Evolutionary conservation across 768 basidiomycete species (phyloP).

Genomic region (Tricholoma saponaceum): DNA sequence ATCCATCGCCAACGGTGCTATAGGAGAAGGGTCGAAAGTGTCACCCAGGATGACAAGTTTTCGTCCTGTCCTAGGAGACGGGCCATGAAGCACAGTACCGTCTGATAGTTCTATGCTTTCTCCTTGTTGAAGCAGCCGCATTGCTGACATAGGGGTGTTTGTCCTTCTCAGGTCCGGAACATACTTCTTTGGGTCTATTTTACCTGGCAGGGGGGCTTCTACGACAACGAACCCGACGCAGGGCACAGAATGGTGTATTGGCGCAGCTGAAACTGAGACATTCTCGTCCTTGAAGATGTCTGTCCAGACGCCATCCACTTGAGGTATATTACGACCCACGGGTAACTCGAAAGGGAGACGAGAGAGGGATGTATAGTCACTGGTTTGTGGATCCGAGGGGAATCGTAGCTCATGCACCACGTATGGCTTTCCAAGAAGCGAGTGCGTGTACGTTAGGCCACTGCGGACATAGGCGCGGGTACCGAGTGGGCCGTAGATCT

Average conservation of each 20-base stretch:
- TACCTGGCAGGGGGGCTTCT: slow-evolving; percentile 73
- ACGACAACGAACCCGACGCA: slow-evolving; percentile 76
- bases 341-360: slow-evolving; percentile 51
- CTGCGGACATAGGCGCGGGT: slow-evolving; percentile 77
- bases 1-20: slow-evolving; percentile 53
- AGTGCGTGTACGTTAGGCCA: slow-evolving; percentile 64
- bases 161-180: slow-evolving; percentile 67
- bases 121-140: slow-evolving; percentile 65
- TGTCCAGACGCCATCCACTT: slow-evolving; percentile 58
- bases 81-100: slow-evolving; percentile 69
- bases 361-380: slow-evolving; percentile 45
- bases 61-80: slow-evolving; percentile 59
- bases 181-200: slow-evolving; percentile 66
- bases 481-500: slow-evolving; percentile 85
- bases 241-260: slow-evolving; percentile 75
- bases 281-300: slow-evolving; percentile 55
- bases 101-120: slow-evolving; percentile 61
- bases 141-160: slow-evolving; percentile 61
- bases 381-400: slow-evolving; percentile 49
- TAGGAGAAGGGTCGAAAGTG: slow-evolving; percentile 74
- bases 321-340: slow-evolving; percentile 59
- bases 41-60: slow-evolving; percentile 84
- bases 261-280: slow-evolving; percentile 69
- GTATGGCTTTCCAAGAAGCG: slow-evolving; percentile 60
- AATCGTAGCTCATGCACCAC: slow-evolving; percentile 81